Percentiles rank a stretch among this genome's conserved stretches.
phyloP scores from a whole-genome alignment of 768 basidiomycete genomes.

The Suillus fuscotomentosus region DNA sequence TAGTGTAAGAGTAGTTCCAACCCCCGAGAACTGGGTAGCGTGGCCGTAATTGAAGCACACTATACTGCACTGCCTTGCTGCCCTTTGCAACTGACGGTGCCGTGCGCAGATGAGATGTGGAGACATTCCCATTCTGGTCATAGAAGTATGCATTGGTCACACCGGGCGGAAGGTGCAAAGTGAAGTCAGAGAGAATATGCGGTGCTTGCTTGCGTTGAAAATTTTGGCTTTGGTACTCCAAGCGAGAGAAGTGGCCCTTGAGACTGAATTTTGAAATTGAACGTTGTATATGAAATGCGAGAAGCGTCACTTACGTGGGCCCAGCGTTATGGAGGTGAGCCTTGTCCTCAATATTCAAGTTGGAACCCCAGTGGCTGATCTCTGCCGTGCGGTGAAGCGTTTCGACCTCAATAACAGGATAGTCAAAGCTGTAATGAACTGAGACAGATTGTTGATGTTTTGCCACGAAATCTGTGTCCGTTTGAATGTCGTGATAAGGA shows the following conservation, averaged over 20 bases:
- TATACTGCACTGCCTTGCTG: constrained; percentile 50
- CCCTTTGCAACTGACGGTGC: constrained; percentile 63
- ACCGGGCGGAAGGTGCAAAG: constrained; percentile 80
- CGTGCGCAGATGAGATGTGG: constrained; percentile 81
- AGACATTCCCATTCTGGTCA: constrained; percentile 94
- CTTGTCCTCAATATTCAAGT: constrained; percentile 90
- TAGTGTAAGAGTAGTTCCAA: constrained; percentile 95
- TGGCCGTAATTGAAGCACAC: constrained; percentile 79
- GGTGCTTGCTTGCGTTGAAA: constrained; percentile 67
- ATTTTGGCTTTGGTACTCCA: constrained; percentile 77
- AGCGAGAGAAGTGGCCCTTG: constrained; percentile 93
- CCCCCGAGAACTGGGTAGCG: constrained; percentile 93
- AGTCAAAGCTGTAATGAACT: constrained; percentile 82
- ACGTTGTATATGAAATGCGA: constrained; percentile 3
- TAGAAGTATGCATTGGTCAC: constrained; percentile 85
- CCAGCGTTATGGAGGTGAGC: constrained; percentile 87
- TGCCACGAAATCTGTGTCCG: constrained; percentile 60
- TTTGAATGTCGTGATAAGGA: constrained; percentile 75
- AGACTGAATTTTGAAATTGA: constrained; percentile 49
- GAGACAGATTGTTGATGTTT: constrained; percentile 62
- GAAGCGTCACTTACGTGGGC: constrained; percentile 61
- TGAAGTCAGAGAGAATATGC: constrained; percentile 71
- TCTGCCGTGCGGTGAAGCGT: constrained; percentile 77
- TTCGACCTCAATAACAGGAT: constrained; percentile 75
- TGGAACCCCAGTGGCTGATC: constrained; percentile 96